Evolutionary conservation across 345 rosid genomes (phyloP), one percentile per base, ranked within the genome.

Genomic region (Brassica nigra): DNA sequence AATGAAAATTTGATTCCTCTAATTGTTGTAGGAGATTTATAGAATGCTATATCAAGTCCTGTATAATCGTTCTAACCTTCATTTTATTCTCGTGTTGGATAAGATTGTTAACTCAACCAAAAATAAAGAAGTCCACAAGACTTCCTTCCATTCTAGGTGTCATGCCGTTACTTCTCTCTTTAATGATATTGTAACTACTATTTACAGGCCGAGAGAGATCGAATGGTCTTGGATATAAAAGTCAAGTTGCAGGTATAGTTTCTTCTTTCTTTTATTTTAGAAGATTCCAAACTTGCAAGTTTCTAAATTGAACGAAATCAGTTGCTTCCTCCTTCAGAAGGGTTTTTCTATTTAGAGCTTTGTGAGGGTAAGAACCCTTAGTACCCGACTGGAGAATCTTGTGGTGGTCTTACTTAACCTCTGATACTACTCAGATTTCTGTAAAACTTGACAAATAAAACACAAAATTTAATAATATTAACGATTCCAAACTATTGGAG

Each of bases 151-250:
- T 29, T 57, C 37, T 39, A 75, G 12, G 39, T 74, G 63, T 12
- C 67, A 33, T 66, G 68, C 77, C 7, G 20, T 70, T 15, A 37
- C 66, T 42, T 75, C 57, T 76, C 78, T 59, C 81, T 69, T 12
- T 28, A 73, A 62, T 68, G 16, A 61, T 61, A 71, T 68, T 39
- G 15, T 67, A 66, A 23, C 27, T 23, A 23, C 62, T 68, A 27
- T 59, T 68, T 73, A 70, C 85, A 91, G 99, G 97, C 95, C 55
- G 99, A 95, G 86, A 89, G 98, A 79, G 98, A 91, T 4, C 97
- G 90, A 70, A 95, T 95, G 99, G 99, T 95, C 85, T 84, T 95
- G 90, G 98, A 95, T 91, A 95, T 95, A 63, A 76, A 91, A 86
- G 99, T 95, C 82, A 91, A 95, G 84, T 90, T 95, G 83, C 99